Conservation (phyloP, 2,329 filamentous ascomycete species). For the Fusarium coicis region DNA sequence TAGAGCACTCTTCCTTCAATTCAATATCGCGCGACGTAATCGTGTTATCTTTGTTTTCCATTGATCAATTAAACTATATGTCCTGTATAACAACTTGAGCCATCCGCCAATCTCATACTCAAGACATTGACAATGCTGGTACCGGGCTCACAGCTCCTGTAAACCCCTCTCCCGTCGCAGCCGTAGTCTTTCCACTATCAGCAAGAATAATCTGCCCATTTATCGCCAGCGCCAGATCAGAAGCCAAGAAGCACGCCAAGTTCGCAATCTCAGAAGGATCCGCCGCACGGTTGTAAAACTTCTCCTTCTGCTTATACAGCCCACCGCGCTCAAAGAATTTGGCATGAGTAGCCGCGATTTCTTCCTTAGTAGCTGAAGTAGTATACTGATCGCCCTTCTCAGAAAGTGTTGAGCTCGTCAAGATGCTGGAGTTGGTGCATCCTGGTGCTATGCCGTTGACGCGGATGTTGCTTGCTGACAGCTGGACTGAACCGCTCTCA, state of each 20-base stretch:
- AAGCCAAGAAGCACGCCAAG: conserved; percentile 31
- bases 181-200: conserved; percentile 23
- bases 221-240: conserved; percentile 14
- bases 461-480: conserved; percentile 14
- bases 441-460: conserved; percentile 30
- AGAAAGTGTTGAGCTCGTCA: not conserved
- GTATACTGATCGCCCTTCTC: not conserved
- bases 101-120: not conserved
- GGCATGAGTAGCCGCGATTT: not conserved
- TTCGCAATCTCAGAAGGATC: conserved; percentile 28
- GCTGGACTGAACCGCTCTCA: conserved; percentile 18
- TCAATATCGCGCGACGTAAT: too few species aligned
- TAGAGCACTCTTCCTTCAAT: too few species aligned
- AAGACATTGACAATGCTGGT: not conserved
- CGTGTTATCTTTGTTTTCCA: too few species aligned
- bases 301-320: not conserved
- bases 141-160: not conserved
- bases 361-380: not conserved
- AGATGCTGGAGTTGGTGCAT: conserved; percentile 12
- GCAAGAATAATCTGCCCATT: conserved; percentile 35
- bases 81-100: not conserved
- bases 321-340: not conserved
- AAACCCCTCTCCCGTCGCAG: not conserved
- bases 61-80: too few species aligned
- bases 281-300: conserved; percentile 28